Evolutionary conservation across 1,284 basidiomycete genomes (phyloP), one percentile per base, ranked within the genome.

Genomic region (Mycena sp.): DNA sequence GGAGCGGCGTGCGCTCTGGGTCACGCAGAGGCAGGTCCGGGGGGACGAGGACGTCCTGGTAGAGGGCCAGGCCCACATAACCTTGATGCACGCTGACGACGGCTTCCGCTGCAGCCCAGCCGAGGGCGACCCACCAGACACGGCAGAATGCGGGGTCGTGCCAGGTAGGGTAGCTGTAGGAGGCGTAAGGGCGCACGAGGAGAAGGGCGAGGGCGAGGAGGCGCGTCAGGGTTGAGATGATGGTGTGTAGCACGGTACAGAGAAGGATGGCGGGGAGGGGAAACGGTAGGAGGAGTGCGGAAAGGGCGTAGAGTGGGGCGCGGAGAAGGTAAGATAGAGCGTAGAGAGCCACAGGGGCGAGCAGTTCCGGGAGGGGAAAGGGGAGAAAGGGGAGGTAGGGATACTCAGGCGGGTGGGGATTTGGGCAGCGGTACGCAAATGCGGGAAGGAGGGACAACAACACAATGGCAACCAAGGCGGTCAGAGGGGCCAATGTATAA

Each of bases 111-210:
- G 83, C 75, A 16, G 88, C 87, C 85, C 88, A 91, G 0, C 89
- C 89, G 2, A 93, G 77, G 2, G 87, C 87, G 28, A 90, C 75
- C 87, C 88, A 91, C 90, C 91, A 92, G 6, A 89, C 85, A 25
- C 85, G 81, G 21, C 76, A 73, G 76, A 93, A 93, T 3, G 85
- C 83, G 1, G 80, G 74, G 68, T 91, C 87, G 53, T 75, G 78
- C 77, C 83, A 88, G 10, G 81, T 87, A 32, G 87, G 83, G 30
- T 72, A 73, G 55, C 78, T 70, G 64, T 71, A 74, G 26, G 75
- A 74, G 73, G 83, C 82, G 67, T 79, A 73, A 61, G 81, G 79
- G 17, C 80, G 81, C 55, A 89, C 76, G 37, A 81, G 80, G 23
- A 91, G 79, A 48, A 89, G 72, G 5, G 83, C 81, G 37, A 91